Evolutionary conservation across 768 basidiomycete genomes (phyloP), one percentile per base, ranked within the genome.

Genomic region (Russula brevipes): DNA sequence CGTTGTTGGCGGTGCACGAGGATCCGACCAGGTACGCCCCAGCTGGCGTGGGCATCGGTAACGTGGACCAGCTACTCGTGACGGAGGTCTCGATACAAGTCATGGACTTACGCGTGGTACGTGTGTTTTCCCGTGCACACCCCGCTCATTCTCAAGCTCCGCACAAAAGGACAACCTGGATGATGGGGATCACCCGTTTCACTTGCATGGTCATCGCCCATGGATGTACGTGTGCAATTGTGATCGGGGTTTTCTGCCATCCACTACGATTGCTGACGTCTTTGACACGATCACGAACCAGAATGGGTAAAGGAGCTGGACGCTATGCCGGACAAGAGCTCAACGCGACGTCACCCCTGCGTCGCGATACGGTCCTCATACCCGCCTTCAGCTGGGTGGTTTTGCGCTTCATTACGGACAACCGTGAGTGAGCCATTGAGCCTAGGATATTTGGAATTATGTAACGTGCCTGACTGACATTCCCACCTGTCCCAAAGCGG

Each of bases 111-210:
- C 52, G 41, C 3, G 44, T 67, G 10, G 59, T 61, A 31, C 35
- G 38, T 57, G 19, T n/a, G 30, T 38, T n/a, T 19, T 14, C 5
- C 16, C 33, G 4, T 50, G 17, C n/a, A 38, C 11, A 0, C 12
- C 12, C 52, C 12, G 11, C n/a, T 30, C 17, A 5, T 16, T 17
- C 11, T 39, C 16, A 0, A 7, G 7, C 9, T 7, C 41, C 9
- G 24, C 24, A 24, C 39, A 30, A 33, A 41, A 65, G 63, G 47
- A 65, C 19, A 67, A 61, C 49, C 46, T 67, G 30, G 63, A 67
- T 12, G 64, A 67, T 16, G 63, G 66, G 33, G 66, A 66, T 35
- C 66, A 60, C 10, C 63, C 66, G 1, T 67, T 65, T 49, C 66
- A 65, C 17, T 31, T 67, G 44, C 64, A 67, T 3, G 60, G 66